Conservation (phyloP, 495 filamentous ascomycete genomes). For the Penicillium coffeae region DNA sequence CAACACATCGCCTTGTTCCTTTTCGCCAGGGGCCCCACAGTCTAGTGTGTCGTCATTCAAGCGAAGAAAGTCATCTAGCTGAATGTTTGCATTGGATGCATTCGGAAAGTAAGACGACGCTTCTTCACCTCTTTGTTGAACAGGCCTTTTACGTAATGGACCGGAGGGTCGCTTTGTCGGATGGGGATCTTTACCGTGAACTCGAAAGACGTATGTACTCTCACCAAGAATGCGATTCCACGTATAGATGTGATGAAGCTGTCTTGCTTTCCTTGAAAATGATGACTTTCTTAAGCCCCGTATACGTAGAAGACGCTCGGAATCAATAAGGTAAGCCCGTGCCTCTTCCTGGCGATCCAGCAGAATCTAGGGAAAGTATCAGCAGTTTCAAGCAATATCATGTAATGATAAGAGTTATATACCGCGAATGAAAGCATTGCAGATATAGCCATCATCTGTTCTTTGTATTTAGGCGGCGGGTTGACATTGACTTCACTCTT, state of each 20-base stretch:
- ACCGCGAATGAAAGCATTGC: constrained; percentile 25
- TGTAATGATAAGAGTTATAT: no score
- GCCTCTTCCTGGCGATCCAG: constrained; percentile 11
- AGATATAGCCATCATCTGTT: constrained; percentile 30
- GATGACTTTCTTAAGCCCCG: constrained; percentile 17
- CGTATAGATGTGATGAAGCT: constrained; percentile 23
- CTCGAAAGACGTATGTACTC: constrained; percentile 28
- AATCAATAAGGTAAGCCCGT: constrained; percentile 22
- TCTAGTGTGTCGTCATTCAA: no score
- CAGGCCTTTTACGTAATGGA: no score
- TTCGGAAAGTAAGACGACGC: no score
- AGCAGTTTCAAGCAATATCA: no score
- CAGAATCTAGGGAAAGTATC: neutral
- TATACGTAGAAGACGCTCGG: constrained; percentile 23
- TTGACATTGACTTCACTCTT: constrained; percentile 13
- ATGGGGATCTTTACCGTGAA: no score
- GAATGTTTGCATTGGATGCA: no score
- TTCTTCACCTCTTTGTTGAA: no score
- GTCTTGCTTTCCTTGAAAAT: constrained; percentile 23
- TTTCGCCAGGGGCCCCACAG: no score
- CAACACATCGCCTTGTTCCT: no score
- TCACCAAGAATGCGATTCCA: constrained; percentile 28
- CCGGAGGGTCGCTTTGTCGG: no score
- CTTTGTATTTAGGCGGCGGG: constrained; percentile 34
- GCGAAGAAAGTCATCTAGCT: constrained; percentile 19